phyloP scores from a whole-genome alignment of 495 filamentous ascomycete species.

The Pyronema domesticum region DNA sequence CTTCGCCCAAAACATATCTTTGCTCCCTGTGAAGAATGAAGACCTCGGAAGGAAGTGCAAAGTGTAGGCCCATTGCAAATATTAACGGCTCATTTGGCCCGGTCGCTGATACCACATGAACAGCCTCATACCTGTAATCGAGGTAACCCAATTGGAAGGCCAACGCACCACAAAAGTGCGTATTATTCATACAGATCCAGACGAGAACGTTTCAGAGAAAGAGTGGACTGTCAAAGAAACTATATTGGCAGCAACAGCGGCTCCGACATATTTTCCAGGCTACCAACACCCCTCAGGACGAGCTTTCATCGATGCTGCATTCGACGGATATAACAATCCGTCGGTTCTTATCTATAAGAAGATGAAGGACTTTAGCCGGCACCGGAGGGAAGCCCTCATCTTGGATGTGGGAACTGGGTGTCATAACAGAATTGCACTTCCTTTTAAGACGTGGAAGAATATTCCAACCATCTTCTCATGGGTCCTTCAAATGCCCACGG shows the following conservation, averaged over 20 bases:
- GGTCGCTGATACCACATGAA: no score
- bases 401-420: background rate
- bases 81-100: no score
- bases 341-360: background rate
- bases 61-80: no score
- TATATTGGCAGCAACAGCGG: background rate
- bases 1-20: no score
- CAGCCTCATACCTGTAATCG: no score
- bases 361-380: background rate
- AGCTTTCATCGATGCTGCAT: background rate
- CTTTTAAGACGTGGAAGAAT: background rate
- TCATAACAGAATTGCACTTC: background rate
- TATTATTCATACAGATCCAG: background rate
- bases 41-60: no score
- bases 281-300: background rate
- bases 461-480: background rate
- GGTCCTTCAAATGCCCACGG: background rate
- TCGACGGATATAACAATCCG: background rate
- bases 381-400: background rate
- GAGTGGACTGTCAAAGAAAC: background rate
- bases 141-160: no score
- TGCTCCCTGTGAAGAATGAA: no score
- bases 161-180: background rate
- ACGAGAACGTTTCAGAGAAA: background rate
- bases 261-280: background rate